These are phyloP conservation scores for Arxiozyma slooffiae DNA, from an alignment of 1,139 yeast species.

Conservation along the genomic window DNA sequence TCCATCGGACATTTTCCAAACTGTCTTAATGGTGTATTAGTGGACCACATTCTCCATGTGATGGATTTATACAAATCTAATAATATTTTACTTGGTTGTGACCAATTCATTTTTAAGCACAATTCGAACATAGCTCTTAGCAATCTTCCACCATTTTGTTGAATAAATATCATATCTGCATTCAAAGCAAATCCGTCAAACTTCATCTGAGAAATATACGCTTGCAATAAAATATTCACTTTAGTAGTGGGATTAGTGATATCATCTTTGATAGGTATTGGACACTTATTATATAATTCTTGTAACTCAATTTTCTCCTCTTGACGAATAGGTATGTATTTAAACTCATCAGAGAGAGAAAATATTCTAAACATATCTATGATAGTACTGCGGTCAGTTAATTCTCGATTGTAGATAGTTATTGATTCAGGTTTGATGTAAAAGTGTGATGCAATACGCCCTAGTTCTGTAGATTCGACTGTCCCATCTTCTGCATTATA, in stretches of 20 bases:
- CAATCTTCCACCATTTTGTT: constrained; percentile 88
- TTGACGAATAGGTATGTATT: constrained; percentile 69
- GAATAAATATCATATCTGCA: constrained; percentile 88
- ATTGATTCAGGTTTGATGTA: constrained; percentile 73
- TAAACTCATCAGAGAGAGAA: constrained; percentile 77
- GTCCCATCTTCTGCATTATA: constrained; percentile 46
- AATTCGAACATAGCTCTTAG: constrained; percentile 80
- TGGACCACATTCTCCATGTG: constrained; percentile 72
- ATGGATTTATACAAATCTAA: constrained; percentile 71
- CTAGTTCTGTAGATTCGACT: constrained; percentile 60
- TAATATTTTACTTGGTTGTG: constrained; percentile 48
- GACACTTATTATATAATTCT: constrained; percentile 63
- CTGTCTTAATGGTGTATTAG: constrained; percentile 81
- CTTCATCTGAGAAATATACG: constrained; percentile 65
- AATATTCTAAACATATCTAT: constrained; percentile 73
- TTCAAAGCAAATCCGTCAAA: constrained; percentile 85
- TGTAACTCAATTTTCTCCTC: constrained; percentile 77
- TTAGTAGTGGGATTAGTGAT: constrained; percentile 70
- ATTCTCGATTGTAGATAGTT: constrained; percentile 46
- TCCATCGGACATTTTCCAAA: constrained; percentile 60
- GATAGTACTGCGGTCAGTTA: constrained; percentile 57
- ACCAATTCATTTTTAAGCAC: constrained; percentile 62
- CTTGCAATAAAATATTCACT: constrained; percentile 68
- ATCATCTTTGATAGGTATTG: constrained; percentile 73
- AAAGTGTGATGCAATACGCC: constrained; percentile 77